Percentiles rank a stretch among this genome's conserved stretches.
Evolutionary conservation across 2,329 filamentous ascomycete genomes (phyloP).

Genomic region (Proliferodiscus dingleyae): DNA sequence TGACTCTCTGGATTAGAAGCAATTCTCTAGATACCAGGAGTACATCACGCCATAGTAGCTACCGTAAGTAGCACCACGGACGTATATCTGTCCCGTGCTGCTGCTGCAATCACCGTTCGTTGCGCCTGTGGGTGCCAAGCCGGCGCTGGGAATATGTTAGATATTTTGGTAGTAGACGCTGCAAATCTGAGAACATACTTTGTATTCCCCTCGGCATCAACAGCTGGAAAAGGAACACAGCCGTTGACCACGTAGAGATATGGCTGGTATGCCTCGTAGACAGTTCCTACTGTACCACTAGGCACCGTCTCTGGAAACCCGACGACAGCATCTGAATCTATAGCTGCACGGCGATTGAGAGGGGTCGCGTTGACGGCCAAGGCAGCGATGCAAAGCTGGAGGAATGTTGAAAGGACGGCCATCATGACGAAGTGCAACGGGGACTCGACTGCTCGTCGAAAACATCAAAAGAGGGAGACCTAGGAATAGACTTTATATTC

Average conservation of each 20-base stretch:
- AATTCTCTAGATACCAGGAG: constrained; percentile 34
- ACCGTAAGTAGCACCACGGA: constrained; percentile 38
- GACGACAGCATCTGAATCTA: constrained; percentile 43
- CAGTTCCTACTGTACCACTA: constrained; percentile 37
- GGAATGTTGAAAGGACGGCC: constrained; percentile 15
- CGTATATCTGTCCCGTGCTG: constrained; percentile 47
- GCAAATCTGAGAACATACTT: constrained; percentile 37
- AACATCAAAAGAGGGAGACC: too few species aligned
- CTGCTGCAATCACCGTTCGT: constrained; percentile 37
- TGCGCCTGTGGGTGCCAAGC: constrained; percentile 33
- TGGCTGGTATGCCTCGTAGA: constrained; percentile 53
- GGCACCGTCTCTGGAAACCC: constrained; percentile 51
- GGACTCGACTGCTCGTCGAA: too few species aligned
- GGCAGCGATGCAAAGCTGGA: constrained; percentile 16
- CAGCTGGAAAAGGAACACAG: constrained; percentile 59
- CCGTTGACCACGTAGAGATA: constrained; percentile 51
- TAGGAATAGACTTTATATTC: too few species aligned
- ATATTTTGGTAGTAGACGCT: background rate
- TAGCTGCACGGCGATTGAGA: constrained; percentile 37
- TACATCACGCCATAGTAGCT: constrained; percentile 46
- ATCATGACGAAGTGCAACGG: too few species aligned
- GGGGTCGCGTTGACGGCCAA: constrained; percentile 9
- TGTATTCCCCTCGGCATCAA: constrained; percentile 53
- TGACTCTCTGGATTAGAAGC: constrained; percentile 32
- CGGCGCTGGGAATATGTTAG: constrained; percentile 17